phyloP scores from a whole-genome alignment of 495 filamentous ascomycete genomes.

The Penicillium mononematosum region DNA sequence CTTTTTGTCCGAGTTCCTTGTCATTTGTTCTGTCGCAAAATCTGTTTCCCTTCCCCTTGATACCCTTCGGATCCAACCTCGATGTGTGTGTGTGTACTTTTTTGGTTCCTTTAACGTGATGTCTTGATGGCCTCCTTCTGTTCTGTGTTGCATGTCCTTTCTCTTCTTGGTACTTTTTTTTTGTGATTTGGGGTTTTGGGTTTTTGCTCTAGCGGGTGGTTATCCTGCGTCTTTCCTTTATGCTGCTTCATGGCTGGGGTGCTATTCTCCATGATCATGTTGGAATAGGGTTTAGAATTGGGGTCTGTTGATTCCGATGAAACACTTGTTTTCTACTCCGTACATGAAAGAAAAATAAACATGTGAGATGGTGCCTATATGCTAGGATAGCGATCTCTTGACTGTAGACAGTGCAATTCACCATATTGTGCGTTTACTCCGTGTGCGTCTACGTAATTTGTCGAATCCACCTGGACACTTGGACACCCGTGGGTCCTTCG shows the following conservation, averaged over 20 bases:
- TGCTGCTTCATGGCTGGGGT: slow-evolving; percentile 10
- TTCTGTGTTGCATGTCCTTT: slow-evolving; percentile 22
- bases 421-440: background rate
- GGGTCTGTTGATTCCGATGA: background rate
- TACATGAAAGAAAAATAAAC: background rate
- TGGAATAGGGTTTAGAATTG: slow-evolving; percentile 8
- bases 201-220: slow-evolving; percentile 18
- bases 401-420: background rate
- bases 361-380: slow-evolving; percentile 1
- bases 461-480: too few species aligned
- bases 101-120: slow-evolving; percentile 37
- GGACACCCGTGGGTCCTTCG: too few species aligned
- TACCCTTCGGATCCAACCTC: slow-evolving; percentile 50
- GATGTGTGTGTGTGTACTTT: slow-evolving; percentile 37
- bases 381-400: background rate
- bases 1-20: slow-evolving; percentile 26
- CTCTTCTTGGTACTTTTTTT: slow-evolving; percentile 20
- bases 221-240: slow-evolving; percentile 13
- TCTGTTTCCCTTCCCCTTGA: slow-evolving; percentile 37
- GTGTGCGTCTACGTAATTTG: background rate
- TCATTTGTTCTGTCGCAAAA: slow-evolving; percentile 34
- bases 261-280: slow-evolving; percentile 8
- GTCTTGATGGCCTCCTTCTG: slow-evolving; percentile 44
- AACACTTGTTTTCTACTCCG: background rate
- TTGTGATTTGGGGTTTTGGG: slow-evolving; percentile 21